Evolutionary conservation across 1,284 basidiomycete genomes (phyloP).

Genomic region (Fomitopsis betulina): DNA sequence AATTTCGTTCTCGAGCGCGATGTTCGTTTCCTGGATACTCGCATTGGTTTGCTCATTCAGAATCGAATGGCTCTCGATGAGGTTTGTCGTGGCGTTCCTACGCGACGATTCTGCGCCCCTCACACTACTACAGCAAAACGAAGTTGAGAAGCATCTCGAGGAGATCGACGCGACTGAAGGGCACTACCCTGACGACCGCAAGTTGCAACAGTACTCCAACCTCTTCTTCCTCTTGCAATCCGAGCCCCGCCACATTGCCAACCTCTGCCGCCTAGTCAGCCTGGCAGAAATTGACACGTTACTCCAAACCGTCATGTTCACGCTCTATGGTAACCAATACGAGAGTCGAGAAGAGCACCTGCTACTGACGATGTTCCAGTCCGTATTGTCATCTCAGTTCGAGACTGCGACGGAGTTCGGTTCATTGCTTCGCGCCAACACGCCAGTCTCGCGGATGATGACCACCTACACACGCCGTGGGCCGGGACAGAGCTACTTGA

Average conservation of each 20-base stretch:
- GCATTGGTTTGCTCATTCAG: slow-evolving; percentile 97
- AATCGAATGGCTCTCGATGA: slow-evolving; percentile 97
- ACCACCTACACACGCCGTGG: slow-evolving; percentile 98
- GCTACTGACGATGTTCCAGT: slow-evolving; percentile 98
- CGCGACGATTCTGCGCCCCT: slow-evolving; percentile 6
- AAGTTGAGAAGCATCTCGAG: slow-evolving; percentile 92
- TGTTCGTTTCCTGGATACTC: slow-evolving; percentile 95
- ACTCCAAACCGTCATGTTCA: slow-evolving; percentile 99
- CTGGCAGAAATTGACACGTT: slow-evolving; percentile 97
- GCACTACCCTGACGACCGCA: slow-evolving; percentile 90
- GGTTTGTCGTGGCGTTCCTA: slow-evolving; percentile 41
- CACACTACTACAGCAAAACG: slow-evolving; percentile 63
- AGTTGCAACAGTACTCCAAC: slow-evolving; percentile 94
- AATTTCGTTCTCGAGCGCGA: slow-evolving; percentile 99
- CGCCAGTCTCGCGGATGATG: slow-evolving; percentile 99
- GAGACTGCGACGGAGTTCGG: slow-evolving; percentile 98
- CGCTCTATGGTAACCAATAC: slow-evolving; percentile 99
- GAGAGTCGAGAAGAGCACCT: slow-evolving; percentile 98
- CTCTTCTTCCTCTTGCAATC: slow-evolving; percentile 98
- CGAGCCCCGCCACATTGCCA: slow-evolving; percentile 95
- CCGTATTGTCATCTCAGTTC: slow-evolving; percentile 96
- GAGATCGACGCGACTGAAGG: slow-evolving; percentile 90
- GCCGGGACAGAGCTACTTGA: slow-evolving; percentile 97
- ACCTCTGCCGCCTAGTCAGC: slow-evolving; percentile 95
- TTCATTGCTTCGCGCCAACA: slow-evolving; percentile 95